Percentiles rank a stretch among this genome's conserved stretches.
Evolutionary conservation across 129 eudicot genomes (phyloP).

Genomic region (Smallanthus sonchifolius): DNA sequence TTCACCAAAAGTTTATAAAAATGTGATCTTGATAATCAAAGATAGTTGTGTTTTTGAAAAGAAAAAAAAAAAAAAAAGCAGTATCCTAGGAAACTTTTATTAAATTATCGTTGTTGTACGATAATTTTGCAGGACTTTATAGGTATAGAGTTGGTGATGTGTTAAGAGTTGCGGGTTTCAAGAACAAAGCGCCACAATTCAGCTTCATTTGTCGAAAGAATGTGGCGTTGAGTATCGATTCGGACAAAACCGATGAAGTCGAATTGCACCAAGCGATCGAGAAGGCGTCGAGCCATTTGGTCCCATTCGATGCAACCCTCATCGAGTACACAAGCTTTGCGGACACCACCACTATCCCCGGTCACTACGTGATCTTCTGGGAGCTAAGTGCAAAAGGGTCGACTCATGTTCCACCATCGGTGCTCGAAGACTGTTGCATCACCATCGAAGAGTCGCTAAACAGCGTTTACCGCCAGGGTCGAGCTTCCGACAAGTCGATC

Average conservation of each 20-base stretch:
- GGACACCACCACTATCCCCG: slow-evolving; percentile 65
- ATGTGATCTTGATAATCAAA: neutral
- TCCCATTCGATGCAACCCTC: slow-evolving; percentile 53
- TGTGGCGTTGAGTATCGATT: slow-evolving; percentile 68
- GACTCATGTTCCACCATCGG: slow-evolving; percentile 55
- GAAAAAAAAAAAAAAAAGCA: too few species aligned
- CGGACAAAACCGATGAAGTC: slow-evolving; percentile 73
- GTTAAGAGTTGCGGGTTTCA: slow-evolving; percentile 67
- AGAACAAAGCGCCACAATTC: slow-evolving; percentile 86
- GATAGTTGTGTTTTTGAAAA: neutral
- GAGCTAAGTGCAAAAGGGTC: slow-evolving; percentile 45
- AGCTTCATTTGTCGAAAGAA: slow-evolving; percentile 70
- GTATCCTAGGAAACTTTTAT: too few species aligned
- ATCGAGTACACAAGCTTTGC: slow-evolving; percentile 75
- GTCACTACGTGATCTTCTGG: slow-evolving; percentile 82
- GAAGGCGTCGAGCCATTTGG: slow-evolving; percentile 51
- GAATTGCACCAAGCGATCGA: slow-evolving; percentile 71
- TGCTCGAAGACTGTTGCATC: slow-evolving; percentile 57
- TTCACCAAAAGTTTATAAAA: neutral
- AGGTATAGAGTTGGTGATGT: slow-evolving; percentile 80
- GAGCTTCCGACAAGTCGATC: slow-evolving; percentile 60
- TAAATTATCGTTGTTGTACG: neutral
- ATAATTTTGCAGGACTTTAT: slow-evolving; percentile 51
- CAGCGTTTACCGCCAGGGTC: slow-evolving; percentile 75
- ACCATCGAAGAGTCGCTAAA: slow-evolving; percentile 63